Conservation (phyloP, 768 basidiomycete genomes). For the Lepiota venenata region DNA sequence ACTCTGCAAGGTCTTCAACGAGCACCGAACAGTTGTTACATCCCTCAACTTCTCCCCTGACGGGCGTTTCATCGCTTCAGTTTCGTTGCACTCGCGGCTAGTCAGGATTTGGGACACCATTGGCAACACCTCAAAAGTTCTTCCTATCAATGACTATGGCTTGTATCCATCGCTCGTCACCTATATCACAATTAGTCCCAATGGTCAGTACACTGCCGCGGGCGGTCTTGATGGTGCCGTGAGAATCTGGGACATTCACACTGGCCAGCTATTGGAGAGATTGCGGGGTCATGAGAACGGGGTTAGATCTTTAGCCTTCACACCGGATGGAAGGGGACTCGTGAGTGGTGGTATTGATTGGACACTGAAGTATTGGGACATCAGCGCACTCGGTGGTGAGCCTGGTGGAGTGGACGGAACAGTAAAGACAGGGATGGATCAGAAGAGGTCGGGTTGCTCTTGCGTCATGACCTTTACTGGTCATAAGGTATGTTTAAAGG, state of each 20-base stretch:
- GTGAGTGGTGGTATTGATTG: slow-evolving; percentile 87
- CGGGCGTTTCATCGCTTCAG: slow-evolving; percentile 81
- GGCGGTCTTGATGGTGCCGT: slow-evolving; percentile 69
- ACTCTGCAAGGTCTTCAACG: slow-evolving; percentile 74
- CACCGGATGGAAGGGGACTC: slow-evolving; percentile 84
- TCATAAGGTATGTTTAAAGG: slow-evolving; percentile 59
- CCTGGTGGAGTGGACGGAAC: slow-evolving; percentile 26
- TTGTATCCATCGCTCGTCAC: slow-evolving; percentile 50
- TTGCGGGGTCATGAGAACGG: slow-evolving; percentile 72
- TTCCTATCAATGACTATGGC: slow-evolving; percentile 42
- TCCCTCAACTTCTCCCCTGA: slow-evolving; percentile 81
- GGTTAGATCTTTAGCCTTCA: slow-evolving; percentile 84
- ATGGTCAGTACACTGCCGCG: slow-evolving; percentile 59
- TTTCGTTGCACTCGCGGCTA: slow-evolving; percentile 69
- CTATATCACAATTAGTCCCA: slow-evolving; percentile 70
- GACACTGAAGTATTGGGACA: slow-evolving; percentile 82
- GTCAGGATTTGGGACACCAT: slow-evolving; percentile 39
- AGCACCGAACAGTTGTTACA: slow-evolving; percentile 92
- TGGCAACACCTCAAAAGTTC: slow-evolving; percentile 26
- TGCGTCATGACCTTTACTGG: slow-evolving; percentile 80
- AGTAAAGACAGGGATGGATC: slow-evolving; percentile 38
- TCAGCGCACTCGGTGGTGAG: slow-evolving; percentile 70
- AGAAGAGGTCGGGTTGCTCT: slow-evolving; percentile 51
- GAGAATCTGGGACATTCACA: slow-evolving; percentile 71
- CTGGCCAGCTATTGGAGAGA: slow-evolving; percentile 61